Base-by-base conservation (phyloP, 1,284 basidiomycete species). In the Ceratobasidium sp. region DNA sequence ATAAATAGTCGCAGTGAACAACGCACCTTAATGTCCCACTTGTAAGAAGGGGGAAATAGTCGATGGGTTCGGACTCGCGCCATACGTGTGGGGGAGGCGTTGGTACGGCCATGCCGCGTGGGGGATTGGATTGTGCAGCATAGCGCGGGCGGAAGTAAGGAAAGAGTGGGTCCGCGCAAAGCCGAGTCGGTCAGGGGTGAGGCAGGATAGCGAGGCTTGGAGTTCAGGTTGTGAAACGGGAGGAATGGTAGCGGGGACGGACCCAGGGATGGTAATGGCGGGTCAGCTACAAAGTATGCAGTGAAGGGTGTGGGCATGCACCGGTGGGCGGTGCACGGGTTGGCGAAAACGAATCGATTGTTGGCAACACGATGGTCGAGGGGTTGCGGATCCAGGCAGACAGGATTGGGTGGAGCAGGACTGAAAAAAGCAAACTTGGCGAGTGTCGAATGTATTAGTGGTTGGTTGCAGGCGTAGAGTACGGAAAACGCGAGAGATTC, bases 31-130 rank as follows among this genome's bases (percentile, higher is more conserved):
- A 29, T 29, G 25, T 29, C 25, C 25, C 1, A 1, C 25, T 29
- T 29, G 25, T 29, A 29, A 29, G 25, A 29, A 29, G 25, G 25
- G 25, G 25, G 25, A 29, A 29, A 29, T 29, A 29, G 46, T 11
- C 3, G 73, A 43, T 25, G 73, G 73, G 37, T 62, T 75, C 44
- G 61, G 37, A 9, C 5, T 40, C 11, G 66, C 25, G 44, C 29
- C 29, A 19, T 32, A 57, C 44, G 62, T 49, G 43, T 32, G 57
- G 2, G 46, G 69, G 29, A 62, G 69, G 37, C 46, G 32, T 32
- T 74, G 52, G 43, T 44, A 32, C 49, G 62, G 73, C 62, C 73
- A 66, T 75, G 73, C 61, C 40, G 73, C 25, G 52, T 64, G 61
- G 15, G 61, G 49, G 51, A 75, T 65, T 17, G 62, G 62, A 25